These are phyloP conservation scores for Climacium dendroides DNA, from an alignment of 225 moss, liverwort and hornwort genomes.

Conservation along the genomic window DNA sequence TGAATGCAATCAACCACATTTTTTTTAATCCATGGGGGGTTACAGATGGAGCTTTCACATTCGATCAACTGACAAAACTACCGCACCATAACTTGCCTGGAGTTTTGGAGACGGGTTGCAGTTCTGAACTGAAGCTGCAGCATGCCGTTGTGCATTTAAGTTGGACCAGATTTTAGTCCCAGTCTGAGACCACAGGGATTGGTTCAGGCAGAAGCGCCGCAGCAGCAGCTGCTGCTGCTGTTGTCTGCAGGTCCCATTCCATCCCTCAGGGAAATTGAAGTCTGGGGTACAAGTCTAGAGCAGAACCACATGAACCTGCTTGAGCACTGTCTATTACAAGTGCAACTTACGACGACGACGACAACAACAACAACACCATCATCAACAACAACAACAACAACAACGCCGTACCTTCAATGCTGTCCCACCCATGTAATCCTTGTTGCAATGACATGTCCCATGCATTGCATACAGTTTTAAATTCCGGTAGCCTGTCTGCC, in stretches of 20 bases:
- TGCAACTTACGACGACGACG: neutral
- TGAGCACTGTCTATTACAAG: neutral
- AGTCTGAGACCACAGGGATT: neutral
- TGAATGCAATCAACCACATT: constrained; percentile 1
- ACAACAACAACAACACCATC: neutral
- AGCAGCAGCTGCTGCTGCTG: neutral
- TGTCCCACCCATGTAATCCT: constrained; percentile 17
- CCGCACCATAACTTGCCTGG: constrained; percentile 4
- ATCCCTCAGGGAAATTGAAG: neutral
- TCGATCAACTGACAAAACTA: constrained; percentile 9
- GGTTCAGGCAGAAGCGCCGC: neutral
- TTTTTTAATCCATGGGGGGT: neutral
- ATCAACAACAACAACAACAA: neutral
- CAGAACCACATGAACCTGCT: neutral
- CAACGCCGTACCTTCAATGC: constrained; percentile 15
- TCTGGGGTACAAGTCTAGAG: neutral
- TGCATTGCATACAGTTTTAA: neutral
- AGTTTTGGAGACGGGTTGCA: constrained; percentile 8
- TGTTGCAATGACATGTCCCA: neutral
- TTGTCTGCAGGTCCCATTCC: neutral
- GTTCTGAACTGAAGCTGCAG: neutral
- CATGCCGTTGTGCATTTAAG: constrained; percentile 9
- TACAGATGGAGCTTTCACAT: neutral
- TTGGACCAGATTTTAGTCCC: neutral
- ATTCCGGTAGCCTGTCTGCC: neutral